phyloP scores from a whole-genome alignment of 2,329 filamentous ascomycete genomes.

The Ophiostoma pallidulum region DNA sequence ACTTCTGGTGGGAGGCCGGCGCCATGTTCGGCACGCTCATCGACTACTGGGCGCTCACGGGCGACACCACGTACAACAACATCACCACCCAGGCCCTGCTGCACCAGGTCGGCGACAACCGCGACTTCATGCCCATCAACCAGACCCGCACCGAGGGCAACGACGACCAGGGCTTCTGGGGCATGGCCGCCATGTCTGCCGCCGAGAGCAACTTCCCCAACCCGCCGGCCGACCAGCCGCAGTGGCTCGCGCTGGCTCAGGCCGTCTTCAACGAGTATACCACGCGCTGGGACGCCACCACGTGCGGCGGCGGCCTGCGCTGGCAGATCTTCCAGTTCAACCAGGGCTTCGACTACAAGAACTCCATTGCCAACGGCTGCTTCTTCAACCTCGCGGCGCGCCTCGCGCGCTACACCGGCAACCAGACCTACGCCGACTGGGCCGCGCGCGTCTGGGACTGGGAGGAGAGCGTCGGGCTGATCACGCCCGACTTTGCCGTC shows the following conservation, averaged over 20 bases:
- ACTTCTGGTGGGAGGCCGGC: slow-evolving; percentile 70
- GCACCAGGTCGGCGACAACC: slow-evolving; percentile 50
- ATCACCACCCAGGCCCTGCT: slow-evolving; percentile 48
- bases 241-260: slow-evolving; percentile 71
- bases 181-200: slow-evolving; percentile 68
- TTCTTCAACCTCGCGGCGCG: slow-evolving; percentile 63
- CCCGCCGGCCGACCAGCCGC: slow-evolving; percentile 50
- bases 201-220: slow-evolving; percentile 69
- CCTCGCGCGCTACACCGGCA: slow-evolving; percentile 68
- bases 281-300: slow-evolving; percentile 55
- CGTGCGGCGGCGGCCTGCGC: slow-evolving; percentile 64
- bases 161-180: slow-evolving; percentile 79
- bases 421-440: slow-evolving; percentile 69
- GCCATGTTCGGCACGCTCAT: slow-evolving; percentile 62
- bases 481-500: slow-evolving; percentile 45
- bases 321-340: slow-evolving; percentile 84
- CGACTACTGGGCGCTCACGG: slow-evolving; percentile 64
- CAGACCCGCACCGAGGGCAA: slow-evolving; percentile 55
- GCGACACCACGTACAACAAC: slow-evolving; percentile 54
- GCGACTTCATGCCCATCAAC: slow-evolving; percentile 58
- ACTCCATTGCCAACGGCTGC: slow-evolving; percentile 58
- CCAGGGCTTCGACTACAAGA: slow-evolving; percentile 60
- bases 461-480: slow-evolving; percentile 46
- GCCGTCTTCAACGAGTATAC: slow-evolving; percentile 74
- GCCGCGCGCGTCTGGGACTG: slow-evolving; percentile 62